phyloP scores from a whole-genome alignment of 2,329 filamentous ascomycete species.

The Fusarium sp. region DNA sequence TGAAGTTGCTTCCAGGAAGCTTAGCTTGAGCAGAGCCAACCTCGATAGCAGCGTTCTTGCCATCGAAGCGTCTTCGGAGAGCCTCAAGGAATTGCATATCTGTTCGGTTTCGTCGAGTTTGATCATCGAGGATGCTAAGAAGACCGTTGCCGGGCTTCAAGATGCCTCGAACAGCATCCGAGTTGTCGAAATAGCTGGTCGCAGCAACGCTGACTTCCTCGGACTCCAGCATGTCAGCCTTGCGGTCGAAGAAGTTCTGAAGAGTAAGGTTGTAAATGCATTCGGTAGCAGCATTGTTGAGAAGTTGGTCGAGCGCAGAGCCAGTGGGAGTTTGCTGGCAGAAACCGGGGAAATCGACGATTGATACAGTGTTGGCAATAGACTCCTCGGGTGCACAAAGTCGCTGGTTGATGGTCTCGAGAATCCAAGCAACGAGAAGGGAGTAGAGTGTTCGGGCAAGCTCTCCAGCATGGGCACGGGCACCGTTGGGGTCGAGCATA shows the following conservation, averaged over 20 bases:
- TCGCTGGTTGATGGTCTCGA: constrained; percentile 90
- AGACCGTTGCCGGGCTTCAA: constrained; percentile 93
- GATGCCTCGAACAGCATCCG: constrained; percentile 89
- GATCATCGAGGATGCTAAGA: constrained; percentile 93
- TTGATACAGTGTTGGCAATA: constrained; percentile 91
- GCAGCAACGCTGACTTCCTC: constrained; percentile 91
- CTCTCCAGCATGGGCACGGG: constrained; percentile 91
- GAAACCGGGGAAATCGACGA: constrained; percentile 97
- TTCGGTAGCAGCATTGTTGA: constrained; percentile 94
- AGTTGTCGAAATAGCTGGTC: constrained; percentile 98
- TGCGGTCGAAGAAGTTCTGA: constrained; percentile 95
- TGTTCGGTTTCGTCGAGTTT: constrained; percentile 87
- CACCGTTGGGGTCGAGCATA: constrained; percentile 93
- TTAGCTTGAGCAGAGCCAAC: constrained; percentile 79
- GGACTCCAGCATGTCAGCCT: constrained; percentile 90
- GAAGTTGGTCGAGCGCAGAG: constrained; percentile 87
- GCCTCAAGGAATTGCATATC: constrained; percentile 93
- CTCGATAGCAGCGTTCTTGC: constrained; percentile 90
- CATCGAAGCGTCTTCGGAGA: constrained; percentile 89
- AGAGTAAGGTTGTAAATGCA: constrained; percentile 92
- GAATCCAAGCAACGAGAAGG: constrained; percentile 90
- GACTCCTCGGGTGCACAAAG: constrained; percentile 88
- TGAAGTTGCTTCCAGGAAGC: constrained; percentile 88
- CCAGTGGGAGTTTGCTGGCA: constrained; percentile 83
- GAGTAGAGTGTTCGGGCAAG: constrained; percentile 93